Percentiles rank a stretch among this genome's conserved stretches.
phyloP scores from a whole-genome alignment of 495 filamentous ascomycete species.

The Bacidia gigantensis region DNA sequence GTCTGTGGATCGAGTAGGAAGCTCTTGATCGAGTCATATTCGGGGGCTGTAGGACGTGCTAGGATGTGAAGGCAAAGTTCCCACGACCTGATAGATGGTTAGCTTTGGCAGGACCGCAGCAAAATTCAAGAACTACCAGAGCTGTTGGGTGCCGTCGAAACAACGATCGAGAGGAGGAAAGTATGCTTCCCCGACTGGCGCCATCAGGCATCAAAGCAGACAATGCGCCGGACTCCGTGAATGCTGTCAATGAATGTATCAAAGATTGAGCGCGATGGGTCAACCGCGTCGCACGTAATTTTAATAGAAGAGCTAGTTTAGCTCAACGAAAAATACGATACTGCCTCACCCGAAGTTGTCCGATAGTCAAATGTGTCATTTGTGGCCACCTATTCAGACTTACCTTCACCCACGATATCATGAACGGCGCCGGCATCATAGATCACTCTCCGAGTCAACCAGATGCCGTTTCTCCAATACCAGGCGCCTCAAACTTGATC shows the following conservation, averaged over 20 bases:
- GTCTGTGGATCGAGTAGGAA: constrained; percentile 38
- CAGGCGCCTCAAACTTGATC: constrained; percentile 76
- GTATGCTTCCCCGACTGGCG: constrained; percentile 44
- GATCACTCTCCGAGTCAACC: constrained; percentile 81
- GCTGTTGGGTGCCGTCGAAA: constrained; percentile 41
- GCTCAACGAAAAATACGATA: not conserved
- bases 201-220: constrained; percentile 38
- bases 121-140: constrained; percentile 34
- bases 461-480: constrained; percentile 48
- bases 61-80: constrained; percentile 53
- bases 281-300: not conserved
- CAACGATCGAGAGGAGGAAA: constrained; percentile 52
- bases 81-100: constrained; percentile 50
- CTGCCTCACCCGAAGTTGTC: not conserved
- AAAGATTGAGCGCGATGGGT: not conserved
- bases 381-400: not conserved
- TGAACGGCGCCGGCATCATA: constrained; percentile 44
- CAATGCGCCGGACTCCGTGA: not conserved
- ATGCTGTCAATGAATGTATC: not conserved
- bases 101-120: constrained; percentile 16
- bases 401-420: constrained; percentile 11
- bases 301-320: not conserved
- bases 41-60: constrained; percentile 35
- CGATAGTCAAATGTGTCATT: not conserved
- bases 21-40: constrained; percentile 16